Base-by-base conservation (phyloP, 2,329 filamentous ascomycete species). In the Colletotrichum sp. region DNA sequence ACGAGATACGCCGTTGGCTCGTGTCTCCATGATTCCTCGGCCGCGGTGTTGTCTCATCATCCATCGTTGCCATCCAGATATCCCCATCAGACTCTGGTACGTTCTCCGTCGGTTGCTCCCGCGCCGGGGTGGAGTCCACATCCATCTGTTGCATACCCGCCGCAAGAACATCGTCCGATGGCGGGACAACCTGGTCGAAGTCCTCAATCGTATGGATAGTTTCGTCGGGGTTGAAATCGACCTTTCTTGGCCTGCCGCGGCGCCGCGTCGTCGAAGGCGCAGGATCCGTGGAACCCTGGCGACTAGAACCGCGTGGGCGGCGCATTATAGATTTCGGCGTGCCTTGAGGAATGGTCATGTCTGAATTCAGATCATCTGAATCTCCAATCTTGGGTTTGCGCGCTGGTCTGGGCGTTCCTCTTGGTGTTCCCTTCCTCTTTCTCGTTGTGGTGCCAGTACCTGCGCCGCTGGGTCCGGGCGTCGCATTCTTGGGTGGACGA, bases 401-500 rank as follows among this genome's bases (percentile, higher is more conserved):
- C 62, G 82, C 80, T 28, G 83, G 79, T 67, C 78, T 80, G 13
- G 85, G 81, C 2, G 81, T 83, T 65, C 82, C 84, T 67, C 80
- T 83, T 6, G 89, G 89, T 3, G 89, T 89, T 13, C 83, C 86
- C 9, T 87, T 85, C 75, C 86, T 85, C 79, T 88, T 88, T 77
- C 87, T 89, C 5, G 82, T 84, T 15, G 83, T 81, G 18, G 83
- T 82, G 63, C 80, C 44, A 6, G n/a, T 24, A 18, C 44, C 44
- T 22, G n/a, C n/a, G n/a, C 44, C 44, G 1, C 39, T 52, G 52
- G 89, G 87, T 77, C 87, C 84, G 4, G 90, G 90, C 5, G 90
- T 92, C 7, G 87, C 89, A 72, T 90, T 86, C 71, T 86, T 88
- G 62, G 88, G 87, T 36, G 88, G 88, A 16, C 89, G 86, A 8